Conservation (phyloP, 148 eudicot genomes). For the Fagopyrum esculentum region DNA sequence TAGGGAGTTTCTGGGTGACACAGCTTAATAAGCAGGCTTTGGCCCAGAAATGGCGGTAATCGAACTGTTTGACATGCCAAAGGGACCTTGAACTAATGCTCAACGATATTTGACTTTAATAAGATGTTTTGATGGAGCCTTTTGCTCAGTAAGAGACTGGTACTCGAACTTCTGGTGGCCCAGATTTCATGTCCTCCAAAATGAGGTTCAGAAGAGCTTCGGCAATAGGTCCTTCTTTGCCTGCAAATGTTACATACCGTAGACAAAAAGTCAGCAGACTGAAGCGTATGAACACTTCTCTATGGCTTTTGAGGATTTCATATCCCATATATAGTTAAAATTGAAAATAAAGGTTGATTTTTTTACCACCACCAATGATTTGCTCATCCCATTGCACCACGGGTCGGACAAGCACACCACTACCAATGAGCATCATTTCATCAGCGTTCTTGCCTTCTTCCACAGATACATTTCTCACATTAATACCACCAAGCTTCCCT, state of each 20-base stretch:
- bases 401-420: slow-evolving; percentile 66
- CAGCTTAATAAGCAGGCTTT: background rate
- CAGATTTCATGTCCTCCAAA: slow-evolving; percentile 65
- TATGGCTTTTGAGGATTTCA: background rate
- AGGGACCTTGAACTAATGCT: background rate
- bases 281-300: background rate
- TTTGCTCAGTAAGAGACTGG: slow-evolving; percentile 44
- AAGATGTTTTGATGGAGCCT: background rate
- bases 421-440: slow-evolving; percentile 92
- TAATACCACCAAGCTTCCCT: slow-evolving; percentile 40
- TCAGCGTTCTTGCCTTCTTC: slow-evolving; percentile 73
- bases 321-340: no score
- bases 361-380: slow-evolving; percentile 70
- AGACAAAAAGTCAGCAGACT: no score
- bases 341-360: background rate
- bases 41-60: background rate
- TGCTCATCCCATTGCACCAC: slow-evolving; percentile 86
- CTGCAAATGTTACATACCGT: slow-evolving; percentile 22
- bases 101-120: background rate
- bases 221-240: slow-evolving; percentile 71
- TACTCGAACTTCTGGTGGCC: slow-evolving; percentile 57
- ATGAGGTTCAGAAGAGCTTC: slow-evolving; percentile 51
- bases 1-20: background rate
- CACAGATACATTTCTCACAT: slow-evolving; percentile 45
- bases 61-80: background rate